Base-by-base conservation (phyloP, 495 filamentous ascomycete species). In the Diplogelasinospora grovesii region DNA sequence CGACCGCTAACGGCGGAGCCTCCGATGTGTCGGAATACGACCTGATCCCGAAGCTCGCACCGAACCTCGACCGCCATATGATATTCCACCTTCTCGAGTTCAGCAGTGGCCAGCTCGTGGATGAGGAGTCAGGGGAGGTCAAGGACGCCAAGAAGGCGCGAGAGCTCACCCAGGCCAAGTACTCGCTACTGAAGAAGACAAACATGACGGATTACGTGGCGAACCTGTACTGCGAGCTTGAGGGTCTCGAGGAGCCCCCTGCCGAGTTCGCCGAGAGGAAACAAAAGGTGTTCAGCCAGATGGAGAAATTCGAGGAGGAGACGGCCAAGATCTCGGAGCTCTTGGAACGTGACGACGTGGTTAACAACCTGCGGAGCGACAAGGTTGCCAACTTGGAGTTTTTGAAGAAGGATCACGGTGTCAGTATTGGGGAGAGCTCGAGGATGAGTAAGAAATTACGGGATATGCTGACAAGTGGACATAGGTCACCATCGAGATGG, bases 201-300 rank as follows among this genome's bases (percentile, higher is more conserved):
- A 93, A 97, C 71, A 98, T 98, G 92, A 87, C 80, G 52, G 92
- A 97, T 64, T 98, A 93, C 61, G 86, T 96, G 27, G 86, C 87
- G 49, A 81, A 81, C 47, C 70, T 98, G 53, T 85, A 93, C 70
- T 75, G 81, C 57, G 81, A 95, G 59, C 77, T 98, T 48, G 77
- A 95, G 65, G 72, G 83, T 49, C 77, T 85, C 41, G 75, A 85
- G 28, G 72, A 86, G 31, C 69, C 83, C 36, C 89, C 92, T 16
- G 74, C 82, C 39, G 89, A 97, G 62, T 95, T 88, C 59, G 70
- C 77, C 42, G 82, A 83, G 59, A 89, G 85, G 78, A 77, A 85
- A 48, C 85, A 96, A 59, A 84, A 89, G 62, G 89, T 96, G 46
- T 71, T 95, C 51, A 72, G 81, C 60, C 76, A 80, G 61, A 64